Evolutionary conservation across 106 monocot species (phyloP), one percentile per base, ranked within the genome.

Genomic region (Agapanthus africanus): DNA sequence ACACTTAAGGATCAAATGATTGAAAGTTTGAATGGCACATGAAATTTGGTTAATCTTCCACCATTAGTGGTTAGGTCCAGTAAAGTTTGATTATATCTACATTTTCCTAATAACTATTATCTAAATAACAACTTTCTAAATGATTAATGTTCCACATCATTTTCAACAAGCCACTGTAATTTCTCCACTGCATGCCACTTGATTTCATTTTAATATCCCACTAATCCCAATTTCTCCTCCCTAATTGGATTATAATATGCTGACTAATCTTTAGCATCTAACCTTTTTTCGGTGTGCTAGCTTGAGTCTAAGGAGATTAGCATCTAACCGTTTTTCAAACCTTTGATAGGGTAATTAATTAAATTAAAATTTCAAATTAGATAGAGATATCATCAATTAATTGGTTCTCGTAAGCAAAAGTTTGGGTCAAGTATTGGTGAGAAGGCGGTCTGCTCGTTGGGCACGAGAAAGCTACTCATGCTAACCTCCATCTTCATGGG

Each of bases 381-480:
- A 36, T 37, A 36, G 37, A 11, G 37, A 21, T 18, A 36, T 37
- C 63, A 37, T n/a, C n/a, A n/a, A n/a, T n/a, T n/a, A n/a, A n/a
- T n/a, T n/a, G n/a, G n/a, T n/a, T n/a, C n/a, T n/a, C n/a, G n/a
- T n/a, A n/a, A n/a, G n/a, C n/a, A n/a, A 26, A 37, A 6, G 18
- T 63, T 22, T 3, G 63, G 21, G 63, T 63, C 63, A 65, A 65
- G 65, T 65, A 19, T 65, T 65, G 65, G 38, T 65, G 65, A 23
- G 40, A 23, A 40, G 65, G 65, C 65, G 65, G 38, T 11, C 65
- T 13, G 40, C 40, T 40, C 40, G 40, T 40, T 65, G 37, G 65
- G 65, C 65, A 65, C 39, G 37, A 15, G 65, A 65, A 25, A 65
- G 40, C 65, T 21, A 65, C 65, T 3, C 40, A 40, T 27, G 23